These are phyloP conservation scores for Pueraria montana DNA, from an alignment of 306 rosid genomes.

Conservation along the genomic window DNA sequence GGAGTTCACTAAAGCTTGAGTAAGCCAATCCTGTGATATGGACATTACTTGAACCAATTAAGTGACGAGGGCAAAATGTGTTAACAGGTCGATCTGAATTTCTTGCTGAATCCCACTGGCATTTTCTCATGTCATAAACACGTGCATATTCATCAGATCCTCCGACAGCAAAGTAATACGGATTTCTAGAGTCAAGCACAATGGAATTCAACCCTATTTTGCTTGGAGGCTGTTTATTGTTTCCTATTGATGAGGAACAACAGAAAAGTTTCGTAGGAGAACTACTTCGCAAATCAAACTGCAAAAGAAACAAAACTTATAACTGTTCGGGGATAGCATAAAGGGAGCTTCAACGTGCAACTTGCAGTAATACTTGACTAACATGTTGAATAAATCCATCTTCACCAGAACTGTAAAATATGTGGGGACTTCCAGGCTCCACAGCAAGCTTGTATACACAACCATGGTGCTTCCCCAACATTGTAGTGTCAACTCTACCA, in stretches of 20 bases:
- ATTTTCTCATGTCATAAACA: conserved; percentile 64
- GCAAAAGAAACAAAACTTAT: conserved; percentile 58
- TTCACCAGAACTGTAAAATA: conserved; percentile 71
- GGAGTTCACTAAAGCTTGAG: conserved; percentile 62
- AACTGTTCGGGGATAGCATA: conserved; percentile 45
- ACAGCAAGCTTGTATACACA: conserved; percentile 69
- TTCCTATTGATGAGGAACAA: conserved; percentile 56
- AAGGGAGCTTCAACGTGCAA: conserved; percentile 48
- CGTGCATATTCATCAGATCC: conserved; percentile 70
- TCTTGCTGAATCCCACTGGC: conserved; percentile 43
- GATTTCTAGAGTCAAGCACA: conserved; percentile 69
- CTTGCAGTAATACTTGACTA: conserved; percentile 50
- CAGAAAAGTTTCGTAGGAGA: conserved; percentile 59
- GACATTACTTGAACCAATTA: conserved; percentile 50
- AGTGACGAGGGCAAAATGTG: conserved; percentile 60
- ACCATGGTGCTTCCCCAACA: conserved; percentile 65
- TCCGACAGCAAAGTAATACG: conserved; percentile 64
- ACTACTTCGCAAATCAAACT: conserved; percentile 75
- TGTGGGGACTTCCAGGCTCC: conserved; percentile 75
- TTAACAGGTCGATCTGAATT: conserved; percentile 56
- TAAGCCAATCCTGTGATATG: conserved; percentile 68
- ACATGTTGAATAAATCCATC: conserved; percentile 76
- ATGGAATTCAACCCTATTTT: conserved; percentile 60
- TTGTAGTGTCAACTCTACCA: conserved; percentile 58
- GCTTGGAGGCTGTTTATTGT: conserved; percentile 47